Evolutionary conservation across 108 stramenopile species (phyloP).

Genomic region (Nitzschia sp.): DNA sequence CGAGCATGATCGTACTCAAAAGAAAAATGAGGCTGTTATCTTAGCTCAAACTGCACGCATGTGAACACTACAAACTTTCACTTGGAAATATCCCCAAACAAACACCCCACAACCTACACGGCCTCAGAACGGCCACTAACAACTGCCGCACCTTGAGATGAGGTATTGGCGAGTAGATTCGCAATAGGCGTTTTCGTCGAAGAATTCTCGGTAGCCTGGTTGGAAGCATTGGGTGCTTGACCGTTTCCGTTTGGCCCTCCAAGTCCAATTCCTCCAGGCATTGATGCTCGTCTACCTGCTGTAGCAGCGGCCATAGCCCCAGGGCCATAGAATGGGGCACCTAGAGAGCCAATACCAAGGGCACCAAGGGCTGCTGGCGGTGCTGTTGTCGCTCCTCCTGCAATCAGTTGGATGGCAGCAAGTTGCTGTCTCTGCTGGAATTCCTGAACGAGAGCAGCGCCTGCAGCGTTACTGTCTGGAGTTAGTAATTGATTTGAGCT

Average conservation of each 20-base stretch:
- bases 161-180: conserved; percentile 13
- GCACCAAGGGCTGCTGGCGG: neutral
- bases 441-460: conserved; percentile 4
- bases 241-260: neutral
- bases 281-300: neutral
- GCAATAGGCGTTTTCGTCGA: conserved; percentile 7
- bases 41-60: neutral
- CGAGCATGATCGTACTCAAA: neutral
- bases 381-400: neutral
- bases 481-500: too few relatives aligned
- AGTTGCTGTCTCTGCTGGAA: conserved; percentile 14
- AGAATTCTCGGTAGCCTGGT: neutral
- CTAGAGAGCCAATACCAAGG: neutral
- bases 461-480: neutral
- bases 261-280: neutral
- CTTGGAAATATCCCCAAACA: neutral
- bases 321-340: neutral
- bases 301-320: neutral
- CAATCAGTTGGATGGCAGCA: conserved; percentile 11
- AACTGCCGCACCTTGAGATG: neutral
- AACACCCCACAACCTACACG: neutral
- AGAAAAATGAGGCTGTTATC: neutral
- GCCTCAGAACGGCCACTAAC: neutral
- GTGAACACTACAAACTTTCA: too few relatives aligned
- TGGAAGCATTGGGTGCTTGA: neutral